Evolutionary conservation across 441 rosid species (phyloP).

Genomic region (Mallotus repandus): DNA sequence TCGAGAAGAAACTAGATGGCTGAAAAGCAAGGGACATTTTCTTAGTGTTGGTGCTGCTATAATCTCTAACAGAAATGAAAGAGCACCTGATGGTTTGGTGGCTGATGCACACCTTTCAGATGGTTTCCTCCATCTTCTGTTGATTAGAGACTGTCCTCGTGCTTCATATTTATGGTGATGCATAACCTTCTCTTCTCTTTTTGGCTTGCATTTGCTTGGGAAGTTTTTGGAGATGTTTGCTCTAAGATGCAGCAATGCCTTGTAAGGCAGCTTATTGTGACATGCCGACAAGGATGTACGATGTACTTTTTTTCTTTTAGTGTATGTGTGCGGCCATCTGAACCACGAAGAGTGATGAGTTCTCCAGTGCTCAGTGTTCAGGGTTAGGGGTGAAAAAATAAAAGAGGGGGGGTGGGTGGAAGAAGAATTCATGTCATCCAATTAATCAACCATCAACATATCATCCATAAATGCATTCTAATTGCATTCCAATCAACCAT

Average conservation of each 20-base stretch:
- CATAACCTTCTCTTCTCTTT: not conserved
- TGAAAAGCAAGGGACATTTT: slow-evolving; percentile 61
- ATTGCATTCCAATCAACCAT: too few relatives aligned
- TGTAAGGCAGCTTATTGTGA: not conserved
- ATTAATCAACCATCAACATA: too few relatives aligned
- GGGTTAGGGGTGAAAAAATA: not conserved
- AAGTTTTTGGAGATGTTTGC: too few relatives aligned
- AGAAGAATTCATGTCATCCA: too few relatives aligned
- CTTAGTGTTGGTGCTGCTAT: slow-evolving; percentile 88
- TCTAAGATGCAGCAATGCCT: not conserved
- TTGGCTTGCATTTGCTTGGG: not conserved
- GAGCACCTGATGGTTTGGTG: slow-evolving; percentile 95
- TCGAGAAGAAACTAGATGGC: slow-evolving; percentile 55
- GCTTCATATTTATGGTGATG: slow-evolving; percentile 77
- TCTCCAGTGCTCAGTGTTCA: too few relatives aligned
- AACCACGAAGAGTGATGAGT: too few relatives aligned
- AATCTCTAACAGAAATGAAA: slow-evolving; percentile 83
- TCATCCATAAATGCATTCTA: too few relatives aligned
- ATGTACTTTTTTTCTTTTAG: too few relatives aligned
- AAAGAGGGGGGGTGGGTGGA: too few relatives aligned
- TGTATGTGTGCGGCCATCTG: too few relatives aligned
- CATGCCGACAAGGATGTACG: too few relatives aligned
- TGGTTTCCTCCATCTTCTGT: slow-evolving; percentile 87
- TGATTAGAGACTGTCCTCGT: slow-evolving; percentile 81
- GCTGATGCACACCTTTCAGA: slow-evolving; percentile 95